A percentile compares a stretch with the other conserved stretches of the same genome.
phyloP scores from a whole-genome alignment of 2,329 filamentous ascomycete genomes.

The Fusarium sp. region DNA sequence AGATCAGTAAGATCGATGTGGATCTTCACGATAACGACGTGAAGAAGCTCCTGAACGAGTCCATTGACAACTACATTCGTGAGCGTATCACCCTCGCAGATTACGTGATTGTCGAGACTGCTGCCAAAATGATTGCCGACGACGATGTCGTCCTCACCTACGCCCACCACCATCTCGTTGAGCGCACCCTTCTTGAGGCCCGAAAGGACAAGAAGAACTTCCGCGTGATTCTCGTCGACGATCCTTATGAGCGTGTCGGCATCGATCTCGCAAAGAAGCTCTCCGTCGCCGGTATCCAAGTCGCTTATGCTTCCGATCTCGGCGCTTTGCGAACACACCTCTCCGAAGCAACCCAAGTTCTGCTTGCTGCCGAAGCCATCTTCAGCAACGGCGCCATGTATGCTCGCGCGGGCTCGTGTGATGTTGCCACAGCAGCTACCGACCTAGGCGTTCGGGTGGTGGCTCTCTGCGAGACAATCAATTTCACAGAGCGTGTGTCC shows the following conservation, averaged over 20 bases:
- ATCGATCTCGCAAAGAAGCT: conserved; percentile 77
- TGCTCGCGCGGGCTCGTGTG: conserved; percentile 86
- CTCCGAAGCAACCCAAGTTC: conserved; percentile 75
- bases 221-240: conserved; percentile 86
- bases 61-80: conserved; percentile 90
- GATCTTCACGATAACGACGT: conserved; percentile 85
- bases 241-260: conserved; percentile 67
- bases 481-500: conserved; percentile 88
- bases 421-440: conserved; percentile 86
- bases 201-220: conserved; percentile 79
- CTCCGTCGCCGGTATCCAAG: conserved; percentile 75
- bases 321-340: conserved; percentile 82
- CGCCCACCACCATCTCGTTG: conserved; percentile 86
- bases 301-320: conserved; percentile 83
- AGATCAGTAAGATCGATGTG: conserved; percentile 91
- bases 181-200: conserved; percentile 83
- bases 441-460: conserved; percentile 83
- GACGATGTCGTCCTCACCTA: conserved; percentile 90
- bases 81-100: conserved; percentile 91
- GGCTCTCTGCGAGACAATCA: conserved; percentile 93
- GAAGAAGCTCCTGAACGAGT: conserved; percentile 81
- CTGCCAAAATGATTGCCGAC: conserved; percentile 79
- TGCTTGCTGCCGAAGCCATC: conserved; percentile 94
- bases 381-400: conserved; percentile 95
- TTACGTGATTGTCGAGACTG: conserved; percentile 83